Base-by-base conservation (phyloP, 164 flowering plant species). In the Macadamia tetraphylla region DNA sequence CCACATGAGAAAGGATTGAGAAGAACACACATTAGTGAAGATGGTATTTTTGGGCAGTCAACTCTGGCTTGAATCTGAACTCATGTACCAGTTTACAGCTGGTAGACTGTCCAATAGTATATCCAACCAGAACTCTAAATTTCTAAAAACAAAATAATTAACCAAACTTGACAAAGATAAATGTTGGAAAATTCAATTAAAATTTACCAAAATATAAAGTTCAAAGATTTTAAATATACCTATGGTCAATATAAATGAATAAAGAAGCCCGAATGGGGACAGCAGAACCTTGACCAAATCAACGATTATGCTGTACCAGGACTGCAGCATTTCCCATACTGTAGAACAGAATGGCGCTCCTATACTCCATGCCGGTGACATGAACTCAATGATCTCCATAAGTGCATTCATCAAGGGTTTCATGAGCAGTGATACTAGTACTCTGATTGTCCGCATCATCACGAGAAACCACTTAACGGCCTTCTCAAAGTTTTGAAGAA, bases 401-500 rank as follows among this genome's bases (percentile, higher is more conserved):
- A 91, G 51, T 15, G 97, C 90, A 35, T 70, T 86, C 30, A 79
- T 75, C 76, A 93, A 68, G 64, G 98, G 98, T 64, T 81, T 75
- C n/a, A 82, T 71, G 15, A 89, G 58, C 69, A 91, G 74, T 29
- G 87, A 81, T 60, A 90, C 23, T 70, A 84, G 87, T 32, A 97
- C 86, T 57, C 85, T 73, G 29, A 73, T 71, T 56, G 92, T 76
- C 61, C 83, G 87, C 10, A 79, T 72, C 23, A 81, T 69, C 74
- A 77, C 64, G 29, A 93, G 70, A 69, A 81, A 80, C 95, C 97
- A 89, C 69, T 76, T 76, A 42, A 93, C 74, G 60, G 98, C 95
- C 79, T 86, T 89, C 82, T 93, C 81, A 79, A 76, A 89, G 73
- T 93, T 86, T 63, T 93, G 98, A 48, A 93, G 83, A 82, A 93